Conservation (phyloP, 1,284 basidiomycete genomes). For the Ganoderma meredithae region DNA sequence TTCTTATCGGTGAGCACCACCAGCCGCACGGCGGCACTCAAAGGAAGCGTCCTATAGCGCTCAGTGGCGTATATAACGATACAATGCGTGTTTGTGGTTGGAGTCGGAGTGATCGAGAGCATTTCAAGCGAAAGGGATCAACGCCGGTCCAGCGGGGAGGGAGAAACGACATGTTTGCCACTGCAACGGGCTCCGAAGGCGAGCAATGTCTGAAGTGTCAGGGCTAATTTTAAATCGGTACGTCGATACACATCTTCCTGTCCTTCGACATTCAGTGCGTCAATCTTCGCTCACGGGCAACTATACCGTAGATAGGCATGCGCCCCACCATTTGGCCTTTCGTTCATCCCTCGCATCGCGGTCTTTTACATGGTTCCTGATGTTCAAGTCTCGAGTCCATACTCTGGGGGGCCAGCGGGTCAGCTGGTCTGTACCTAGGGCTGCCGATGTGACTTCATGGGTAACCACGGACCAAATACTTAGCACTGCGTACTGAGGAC, state of each 20-base stretch:
- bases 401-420: not conserved
- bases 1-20: too few relatives aligned
- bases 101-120: not conserved
- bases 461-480: not conserved
- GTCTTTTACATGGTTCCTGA: not conserved
- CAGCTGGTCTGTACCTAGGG: not conserved
- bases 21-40: too few relatives aligned
- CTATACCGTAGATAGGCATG: not conserved
- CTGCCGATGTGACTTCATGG: not conserved
- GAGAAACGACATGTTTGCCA: too few relatives aligned
- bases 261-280: not conserved
- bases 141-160: not conserved
- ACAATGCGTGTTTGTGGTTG: not conserved
- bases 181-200: too few relatives aligned
- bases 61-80: not conserved
- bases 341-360: not conserved
- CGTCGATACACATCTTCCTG: not conserved
- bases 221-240: not conserved
- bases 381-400: not conserved
- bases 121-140: not conserved
- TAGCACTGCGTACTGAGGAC: not conserved
- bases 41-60: not conserved
- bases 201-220: too few relatives aligned
- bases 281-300: not conserved
- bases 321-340: not conserved